Evolutionary conservation across 139 green algal species (phyloP).

Genomic region (Ulvella scutata): DNA sequence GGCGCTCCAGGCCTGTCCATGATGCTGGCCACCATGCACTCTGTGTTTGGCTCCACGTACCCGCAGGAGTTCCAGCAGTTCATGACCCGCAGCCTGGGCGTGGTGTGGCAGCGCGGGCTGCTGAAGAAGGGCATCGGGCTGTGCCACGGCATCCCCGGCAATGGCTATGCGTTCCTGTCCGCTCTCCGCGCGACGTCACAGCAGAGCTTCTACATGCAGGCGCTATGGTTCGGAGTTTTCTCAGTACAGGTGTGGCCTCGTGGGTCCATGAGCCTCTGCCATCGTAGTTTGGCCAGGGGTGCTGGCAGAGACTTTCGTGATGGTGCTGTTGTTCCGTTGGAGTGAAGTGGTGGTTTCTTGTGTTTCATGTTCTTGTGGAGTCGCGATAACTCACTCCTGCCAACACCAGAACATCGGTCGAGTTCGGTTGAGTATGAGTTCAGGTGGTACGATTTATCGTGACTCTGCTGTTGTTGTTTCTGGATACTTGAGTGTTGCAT

Average conservation of each 20-base stretch:
- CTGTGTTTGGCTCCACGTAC: not conserved
- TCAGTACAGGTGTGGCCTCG: not conserved
- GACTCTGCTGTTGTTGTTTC: too few species aligned
- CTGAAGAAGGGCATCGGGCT: conserved; percentile 28
- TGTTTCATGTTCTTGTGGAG: too few species aligned
- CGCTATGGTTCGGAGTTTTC: not conserved
- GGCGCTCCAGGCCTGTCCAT: conserved; percentile 17
- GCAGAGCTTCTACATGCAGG: not conserved
- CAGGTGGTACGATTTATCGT: too few species aligned
- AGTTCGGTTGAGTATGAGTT: too few species aligned
- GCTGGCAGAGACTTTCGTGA: too few species aligned
- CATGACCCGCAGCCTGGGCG: not conserved
- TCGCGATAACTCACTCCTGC: too few species aligned
- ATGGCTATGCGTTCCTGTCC: conserved; percentile 24
- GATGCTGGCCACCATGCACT: not conserved
- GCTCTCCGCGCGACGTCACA: conserved; percentile 6
- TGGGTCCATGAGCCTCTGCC: not conserved
- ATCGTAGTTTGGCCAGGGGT: too few species aligned
- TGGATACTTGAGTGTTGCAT: too few species aligned
- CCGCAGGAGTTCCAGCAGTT: conserved; percentile 1
- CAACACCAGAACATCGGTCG: too few species aligned
- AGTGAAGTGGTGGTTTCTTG: too few species aligned
- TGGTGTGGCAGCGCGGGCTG: conserved; percentile 26
- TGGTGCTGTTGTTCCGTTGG: too few species aligned
- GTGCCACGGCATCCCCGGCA: conserved; percentile 28